These are phyloP conservation scores for Platanus orientalis DNA, from an alignment of 164 flowering plant species.

Conservation along the genomic window DNA sequence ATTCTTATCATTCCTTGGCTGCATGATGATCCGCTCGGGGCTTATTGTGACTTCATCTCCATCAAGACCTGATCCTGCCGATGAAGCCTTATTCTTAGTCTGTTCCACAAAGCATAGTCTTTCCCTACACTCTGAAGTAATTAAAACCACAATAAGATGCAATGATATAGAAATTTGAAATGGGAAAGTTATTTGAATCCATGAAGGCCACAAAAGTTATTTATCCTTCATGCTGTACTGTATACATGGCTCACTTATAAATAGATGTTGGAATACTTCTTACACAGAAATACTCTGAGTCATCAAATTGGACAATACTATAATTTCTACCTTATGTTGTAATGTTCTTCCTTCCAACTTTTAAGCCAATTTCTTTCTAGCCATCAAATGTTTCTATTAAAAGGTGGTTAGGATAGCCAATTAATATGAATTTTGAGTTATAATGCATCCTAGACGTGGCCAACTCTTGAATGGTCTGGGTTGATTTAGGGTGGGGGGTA, in stretches of 20 bases:
- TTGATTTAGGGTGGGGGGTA: too few species aligned
- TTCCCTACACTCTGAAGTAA: conserved; percentile 28
- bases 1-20: conserved; percentile 20
- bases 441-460: too few species aligned
- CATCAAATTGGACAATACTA: background rate
- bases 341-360: too few species aligned
- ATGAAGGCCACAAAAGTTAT: background rate
- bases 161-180: too few species aligned
- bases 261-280: background rate
- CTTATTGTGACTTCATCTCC: conserved; percentile 14
- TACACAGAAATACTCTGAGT: background rate
- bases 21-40: conserved; percentile 17
- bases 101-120: conserved; percentile 27
- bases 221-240: background rate
- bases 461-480: too few species aligned
- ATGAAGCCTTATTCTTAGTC: conserved; percentile 19
- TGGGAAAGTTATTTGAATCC: background rate
- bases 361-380: too few species aligned
- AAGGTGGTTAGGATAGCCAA: too few species aligned
- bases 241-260: background rate
- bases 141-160: background rate
- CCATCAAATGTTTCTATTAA: too few species aligned
- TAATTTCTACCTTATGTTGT: background rate
- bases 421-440: too few species aligned
- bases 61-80: conserved; percentile 19